These are phyloP conservation scores for Sonneratia caseolaris DNA, from an alignment of 345 rosid species.

Conservation along the genomic window DNA sequence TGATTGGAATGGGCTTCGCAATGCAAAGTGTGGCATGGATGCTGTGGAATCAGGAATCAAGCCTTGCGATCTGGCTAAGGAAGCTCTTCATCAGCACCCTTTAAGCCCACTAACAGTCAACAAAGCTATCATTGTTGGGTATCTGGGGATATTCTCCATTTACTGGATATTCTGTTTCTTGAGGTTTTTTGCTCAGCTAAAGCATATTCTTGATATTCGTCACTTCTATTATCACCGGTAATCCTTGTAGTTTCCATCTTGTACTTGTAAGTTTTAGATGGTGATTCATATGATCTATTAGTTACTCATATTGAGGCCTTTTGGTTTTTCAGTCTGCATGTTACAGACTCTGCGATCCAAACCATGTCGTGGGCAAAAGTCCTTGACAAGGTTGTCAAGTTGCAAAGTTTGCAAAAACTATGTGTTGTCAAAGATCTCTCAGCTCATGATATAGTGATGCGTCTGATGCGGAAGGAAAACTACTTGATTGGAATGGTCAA, in stretches of 20 bases:
- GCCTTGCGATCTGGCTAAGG: constrained; percentile 94
- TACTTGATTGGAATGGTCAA: constrained; percentile 97
- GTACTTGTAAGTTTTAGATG: background rate
- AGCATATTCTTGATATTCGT: constrained; percentile 73
- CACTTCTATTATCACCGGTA: constrained; percentile 79
- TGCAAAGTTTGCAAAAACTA: constrained; percentile 70
- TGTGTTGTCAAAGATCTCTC: constrained; percentile 96
- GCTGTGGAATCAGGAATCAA: constrained; percentile 92
- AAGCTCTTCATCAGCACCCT: constrained; percentile 84
- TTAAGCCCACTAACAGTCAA: constrained; percentile 81
- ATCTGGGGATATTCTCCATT: constrained; percentile 69
- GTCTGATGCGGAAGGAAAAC: constrained; percentile 97
- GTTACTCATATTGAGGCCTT: background rate
- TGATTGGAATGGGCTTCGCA: constrained; percentile 96
- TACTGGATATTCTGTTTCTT: constrained; percentile 89
- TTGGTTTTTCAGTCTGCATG: constrained; percentile 65
- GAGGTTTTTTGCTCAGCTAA: constrained; percentile 81
- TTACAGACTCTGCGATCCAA: constrained; percentile 82
- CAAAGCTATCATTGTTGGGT: constrained; percentile 74
- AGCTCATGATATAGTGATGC: constrained; percentile 90
- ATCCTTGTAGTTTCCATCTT: background rate
- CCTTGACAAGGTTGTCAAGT: constrained; percentile 77
- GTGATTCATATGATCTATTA: background rate
- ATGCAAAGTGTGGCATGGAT: constrained; percentile 99
- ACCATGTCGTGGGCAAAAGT: constrained; percentile 92